Conservation (phyloP, 805 yeast genomes). For the Myxozyma kluyveri region DNA sequence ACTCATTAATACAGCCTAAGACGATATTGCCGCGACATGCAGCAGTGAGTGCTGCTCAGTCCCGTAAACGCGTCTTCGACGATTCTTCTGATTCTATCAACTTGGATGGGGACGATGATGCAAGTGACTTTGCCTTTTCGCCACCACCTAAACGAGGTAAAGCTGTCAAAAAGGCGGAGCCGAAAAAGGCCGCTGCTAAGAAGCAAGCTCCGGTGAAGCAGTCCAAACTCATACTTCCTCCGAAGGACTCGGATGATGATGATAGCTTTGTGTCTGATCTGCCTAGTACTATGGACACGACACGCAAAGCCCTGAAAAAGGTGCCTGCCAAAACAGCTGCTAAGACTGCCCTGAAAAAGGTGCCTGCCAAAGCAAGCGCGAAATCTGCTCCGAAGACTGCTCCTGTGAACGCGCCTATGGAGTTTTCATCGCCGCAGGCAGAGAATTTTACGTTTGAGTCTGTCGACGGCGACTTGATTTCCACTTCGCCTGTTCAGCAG, state of each 20-base stretch:
- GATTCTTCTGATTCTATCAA: constrained; percentile 23
- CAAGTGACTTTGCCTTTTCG: constrained; percentile 12
- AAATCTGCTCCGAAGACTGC: constrained; percentile 9
- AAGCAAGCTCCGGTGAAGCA: constrained; percentile 8
- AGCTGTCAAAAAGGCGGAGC: constrained; percentile 11
- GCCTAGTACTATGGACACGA: not conserved
- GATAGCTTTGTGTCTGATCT: not conserved
- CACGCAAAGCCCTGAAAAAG: too few relatives aligned
- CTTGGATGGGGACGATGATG: constrained; percentile 13
- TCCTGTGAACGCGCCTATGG: not conserved
- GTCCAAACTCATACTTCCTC: not conserved
- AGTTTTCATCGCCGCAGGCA: not conserved
- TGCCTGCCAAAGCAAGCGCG: constrained; percentile 11
- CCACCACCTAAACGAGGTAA: constrained; percentile 18
- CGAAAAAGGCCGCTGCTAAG: constrained; percentile 6
- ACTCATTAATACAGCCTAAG: constrained; percentile 3
- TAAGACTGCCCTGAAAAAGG: constrained; percentile 8
- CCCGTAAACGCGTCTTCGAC: constrained; percentile 21
- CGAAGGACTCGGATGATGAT: constrained; percentile 4
- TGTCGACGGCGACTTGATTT: constrained; percentile 3
- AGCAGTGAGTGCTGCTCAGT: constrained; percentile 21
- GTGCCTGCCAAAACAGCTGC: constrained; percentile 17
- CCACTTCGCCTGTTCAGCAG: constrained; percentile 14
- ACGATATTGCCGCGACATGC: constrained; percentile 22
- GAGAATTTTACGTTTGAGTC: not conserved